A percentile compares a stretch with the other conserved stretches of the same genome.
Evolutionary conservation across 345 rosid species (phyloP).

Genomic region (Trapa incisa): DNA sequence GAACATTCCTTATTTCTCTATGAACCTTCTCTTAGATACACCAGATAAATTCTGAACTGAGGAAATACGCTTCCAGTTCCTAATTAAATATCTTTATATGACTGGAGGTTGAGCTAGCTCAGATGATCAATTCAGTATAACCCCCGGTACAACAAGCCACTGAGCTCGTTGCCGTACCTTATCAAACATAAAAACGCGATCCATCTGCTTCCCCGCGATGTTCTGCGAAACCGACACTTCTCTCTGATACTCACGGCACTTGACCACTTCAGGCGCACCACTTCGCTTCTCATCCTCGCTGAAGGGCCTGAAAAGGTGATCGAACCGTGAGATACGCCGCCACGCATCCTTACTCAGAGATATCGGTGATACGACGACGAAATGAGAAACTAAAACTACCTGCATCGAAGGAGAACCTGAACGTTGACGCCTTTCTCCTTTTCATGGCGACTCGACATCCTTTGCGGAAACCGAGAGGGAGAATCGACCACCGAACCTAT

Average conservation of each 20-base stretch:
- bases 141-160: neutral
- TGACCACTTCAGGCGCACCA: conserved; percentile 90
- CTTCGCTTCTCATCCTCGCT: conserved; percentile 82
- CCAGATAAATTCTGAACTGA: neutral
- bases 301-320: conserved; percentile 52
- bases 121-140: neutral
- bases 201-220: conserved; percentile 90
- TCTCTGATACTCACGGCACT: conserved; percentile 75
- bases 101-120: neutral
- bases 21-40: neutral
- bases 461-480: conserved; percentile 26
- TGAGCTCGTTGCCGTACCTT: conserved; percentile 31
- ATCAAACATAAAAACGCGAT: conserved; percentile 91
- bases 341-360: too few species aligned
- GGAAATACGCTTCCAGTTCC: neutral
- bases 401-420: conserved; percentile 99
- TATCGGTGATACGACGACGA: too few species aligned
- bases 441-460: conserved; percentile 88
- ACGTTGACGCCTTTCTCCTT: conserved; percentile 98
- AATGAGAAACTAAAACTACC: conserved; percentile 22
- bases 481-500: conserved; percentile 39
- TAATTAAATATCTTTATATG: neutral
- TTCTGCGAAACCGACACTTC: conserved; percentile 93
- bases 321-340: too few species aligned
- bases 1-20: neutral